Evolutionary conservation across 2,329 filamentous ascomycete genomes (phyloP).

Genomic region (Moelleriella libera): DNA sequence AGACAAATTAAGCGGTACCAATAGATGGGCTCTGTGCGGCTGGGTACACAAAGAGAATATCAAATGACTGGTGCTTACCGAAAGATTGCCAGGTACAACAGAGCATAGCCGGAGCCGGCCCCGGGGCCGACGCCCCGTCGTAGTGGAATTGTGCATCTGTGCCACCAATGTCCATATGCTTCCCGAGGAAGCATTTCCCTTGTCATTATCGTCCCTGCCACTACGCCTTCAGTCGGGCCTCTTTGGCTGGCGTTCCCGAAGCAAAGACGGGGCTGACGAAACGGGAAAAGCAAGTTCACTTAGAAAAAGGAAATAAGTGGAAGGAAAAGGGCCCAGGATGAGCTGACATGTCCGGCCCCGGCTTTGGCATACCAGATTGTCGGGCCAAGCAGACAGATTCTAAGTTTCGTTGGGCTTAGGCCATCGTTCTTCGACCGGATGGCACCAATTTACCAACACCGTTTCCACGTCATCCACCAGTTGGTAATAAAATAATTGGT

Average conservation of each 20-base stretch:
- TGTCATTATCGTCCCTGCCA: too few species aligned
- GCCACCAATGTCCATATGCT: too few species aligned
- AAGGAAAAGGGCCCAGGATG: constrained; percentile 34
- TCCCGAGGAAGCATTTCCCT: too few species aligned
- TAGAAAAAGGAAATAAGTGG: not conserved
- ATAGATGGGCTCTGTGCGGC: not conserved
- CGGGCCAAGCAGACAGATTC: too few species aligned
- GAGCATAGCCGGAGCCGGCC: not conserved
- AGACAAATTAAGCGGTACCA: not conserved
- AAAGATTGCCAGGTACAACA: not conserved
- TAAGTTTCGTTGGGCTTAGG: too few species aligned
- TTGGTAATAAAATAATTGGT: not conserved
- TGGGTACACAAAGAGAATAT: not conserved
- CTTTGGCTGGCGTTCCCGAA: not conserved
- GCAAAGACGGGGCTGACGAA: too few species aligned
- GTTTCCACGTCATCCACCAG: too few species aligned
- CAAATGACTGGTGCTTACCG: not conserved
- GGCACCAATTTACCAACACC: too few species aligned
- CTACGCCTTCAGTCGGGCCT: too few species aligned
- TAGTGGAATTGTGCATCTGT: too few species aligned
- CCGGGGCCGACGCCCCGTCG: not conserved
- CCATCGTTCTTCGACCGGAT: too few species aligned
- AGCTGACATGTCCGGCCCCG: not conserved
- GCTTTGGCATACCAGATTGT: not conserved
- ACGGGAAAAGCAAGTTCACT: not conserved